Evolutionary conservation across 2,329 filamentous ascomycete genomes (phyloP).

Genomic region (Cercospora sp.): DNA sequence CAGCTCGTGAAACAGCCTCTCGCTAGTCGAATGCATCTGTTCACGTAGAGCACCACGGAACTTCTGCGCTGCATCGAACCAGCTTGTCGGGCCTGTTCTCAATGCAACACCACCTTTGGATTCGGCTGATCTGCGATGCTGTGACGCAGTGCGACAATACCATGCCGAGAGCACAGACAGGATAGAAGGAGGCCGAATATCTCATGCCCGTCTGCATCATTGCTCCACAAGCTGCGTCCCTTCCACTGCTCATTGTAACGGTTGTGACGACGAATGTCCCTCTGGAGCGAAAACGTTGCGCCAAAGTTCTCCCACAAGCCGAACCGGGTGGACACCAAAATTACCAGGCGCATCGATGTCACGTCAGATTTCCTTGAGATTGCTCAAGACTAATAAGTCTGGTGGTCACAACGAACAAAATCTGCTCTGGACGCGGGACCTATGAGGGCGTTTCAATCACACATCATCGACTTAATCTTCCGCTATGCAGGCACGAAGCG

Average conservation of each 20-base stretch:
- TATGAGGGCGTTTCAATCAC: neutral
- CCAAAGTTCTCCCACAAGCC: neutral
- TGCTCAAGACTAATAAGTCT: neutral
- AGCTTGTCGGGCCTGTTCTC: neutral
- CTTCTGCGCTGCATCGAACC: neutral
- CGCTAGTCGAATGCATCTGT: neutral
- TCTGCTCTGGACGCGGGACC: neutral
- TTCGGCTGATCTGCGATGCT: neutral
- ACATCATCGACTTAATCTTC: neutral
- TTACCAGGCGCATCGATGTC: neutral
- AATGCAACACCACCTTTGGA: neutral
- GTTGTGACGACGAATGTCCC: neutral
- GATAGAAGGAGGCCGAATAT: neutral
- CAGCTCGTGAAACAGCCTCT: neutral
- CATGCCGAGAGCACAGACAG: neutral
- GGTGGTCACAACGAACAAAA: neutral
- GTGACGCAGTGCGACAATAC: neutral
- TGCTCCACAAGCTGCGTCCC: neutral
- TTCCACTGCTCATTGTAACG: neutral
- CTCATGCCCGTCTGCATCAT: neutral
- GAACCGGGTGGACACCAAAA: neutral
- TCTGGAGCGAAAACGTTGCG: neutral
- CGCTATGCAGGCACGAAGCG: neutral
- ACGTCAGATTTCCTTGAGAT: neutral
- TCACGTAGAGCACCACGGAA: neutral